Evolutionary conservation across 306 rosid genomes (phyloP).

Genomic region (Trifolium dubium): DNA sequence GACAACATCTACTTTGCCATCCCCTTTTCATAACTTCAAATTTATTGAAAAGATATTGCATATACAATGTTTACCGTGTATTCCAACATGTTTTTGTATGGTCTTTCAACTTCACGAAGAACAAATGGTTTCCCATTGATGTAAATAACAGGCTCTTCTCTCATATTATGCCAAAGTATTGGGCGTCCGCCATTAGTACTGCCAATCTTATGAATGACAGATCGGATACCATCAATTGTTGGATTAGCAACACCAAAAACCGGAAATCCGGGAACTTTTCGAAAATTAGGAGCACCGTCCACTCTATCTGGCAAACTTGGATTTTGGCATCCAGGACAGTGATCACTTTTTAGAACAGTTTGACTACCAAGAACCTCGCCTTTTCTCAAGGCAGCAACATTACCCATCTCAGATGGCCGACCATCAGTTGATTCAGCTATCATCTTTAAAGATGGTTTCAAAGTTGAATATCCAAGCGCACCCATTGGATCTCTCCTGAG

Average conservation of each 20-base stretch:
- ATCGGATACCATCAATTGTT: conserved; percentile 84
- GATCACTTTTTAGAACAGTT: conserved; percentile 91
- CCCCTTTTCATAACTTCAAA: conserved; percentile 29
- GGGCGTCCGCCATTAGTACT: conserved; percentile 66
- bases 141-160: conserved; percentile 95
- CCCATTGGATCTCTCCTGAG: conserved; percentile 96
- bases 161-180: conserved; percentile 94
- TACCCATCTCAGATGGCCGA: conserved; percentile 84
- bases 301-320: conserved; percentile 72
- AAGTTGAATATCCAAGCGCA: conserved; percentile 86
- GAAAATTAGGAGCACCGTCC: conserved; percentile 93
- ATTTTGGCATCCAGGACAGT: conserved; percentile 86
- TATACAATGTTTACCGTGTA: conserved; percentile 67
- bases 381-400: conserved; percentile 83
- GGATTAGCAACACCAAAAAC: conserved; percentile 98
- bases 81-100: conserved; percentile 87
- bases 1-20: conserved; percentile 21
- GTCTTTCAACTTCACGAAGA: conserved; percentile 94
- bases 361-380: conserved; percentile 96
- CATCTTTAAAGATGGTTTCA: conserved; percentile 70
- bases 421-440: conserved; percentile 75
- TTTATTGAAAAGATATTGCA: conserved; percentile 22
- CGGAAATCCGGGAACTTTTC: conserved; percentile 91
- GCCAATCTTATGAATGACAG: conserved; percentile 74
- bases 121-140: conserved; percentile 94